Percentiles rank a stretch among this genome's conserved stretches.
Conservation (phyloP, 331 rosid genomes). For the Prunus yedoensis region DNA sequence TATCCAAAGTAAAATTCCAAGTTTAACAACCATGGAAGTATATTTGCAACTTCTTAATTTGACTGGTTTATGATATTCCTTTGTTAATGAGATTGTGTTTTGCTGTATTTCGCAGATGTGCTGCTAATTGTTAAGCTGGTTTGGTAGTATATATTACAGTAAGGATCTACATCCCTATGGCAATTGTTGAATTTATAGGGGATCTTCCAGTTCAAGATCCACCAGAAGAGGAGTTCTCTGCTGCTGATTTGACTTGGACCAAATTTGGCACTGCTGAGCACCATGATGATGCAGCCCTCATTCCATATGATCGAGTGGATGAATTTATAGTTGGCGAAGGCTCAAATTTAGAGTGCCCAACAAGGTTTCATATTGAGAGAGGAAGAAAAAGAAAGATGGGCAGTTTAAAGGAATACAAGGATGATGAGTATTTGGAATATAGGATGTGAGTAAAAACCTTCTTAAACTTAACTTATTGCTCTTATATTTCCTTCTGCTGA, state of each 20-base stretch:
- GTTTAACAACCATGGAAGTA: not conserved
- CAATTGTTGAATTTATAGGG: conserved; percentile 58
- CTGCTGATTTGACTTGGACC: conserved; percentile 81
- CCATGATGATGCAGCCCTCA: conserved; percentile 83
- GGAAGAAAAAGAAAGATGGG: conserved; percentile 72
- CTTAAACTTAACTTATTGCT: conserved; percentile 9
- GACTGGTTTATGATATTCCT: not conserved
- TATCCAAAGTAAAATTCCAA: conserved; percentile 1
- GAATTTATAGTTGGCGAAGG: conserved; percentile 86
- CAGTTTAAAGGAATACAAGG: conserved; percentile 77
- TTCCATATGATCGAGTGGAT: conserved; percentile 86
- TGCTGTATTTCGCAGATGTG: conserved; percentile 22
- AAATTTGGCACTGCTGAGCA: conserved; percentile 75
- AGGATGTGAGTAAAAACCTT: conserved; percentile 64
- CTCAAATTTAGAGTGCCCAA: conserved; percentile 76
- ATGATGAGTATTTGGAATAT: conserved; percentile 88
- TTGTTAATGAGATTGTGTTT: not conserved
- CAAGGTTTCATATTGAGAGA: conserved; percentile 83
- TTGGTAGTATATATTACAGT: not conserved
- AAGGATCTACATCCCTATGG: conserved; percentile 38
- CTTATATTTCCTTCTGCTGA: not conserved
- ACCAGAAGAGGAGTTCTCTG: conserved; percentile 69
- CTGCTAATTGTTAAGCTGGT: not conserved
- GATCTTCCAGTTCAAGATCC: conserved; percentile 85
- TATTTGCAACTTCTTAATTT: not conserved